Evolutionary conservation across 1,284 basidiomycete genomes (phyloP), one percentile per base, ranked within the genome.

Genomic region (Tilletia indica): DNA sequence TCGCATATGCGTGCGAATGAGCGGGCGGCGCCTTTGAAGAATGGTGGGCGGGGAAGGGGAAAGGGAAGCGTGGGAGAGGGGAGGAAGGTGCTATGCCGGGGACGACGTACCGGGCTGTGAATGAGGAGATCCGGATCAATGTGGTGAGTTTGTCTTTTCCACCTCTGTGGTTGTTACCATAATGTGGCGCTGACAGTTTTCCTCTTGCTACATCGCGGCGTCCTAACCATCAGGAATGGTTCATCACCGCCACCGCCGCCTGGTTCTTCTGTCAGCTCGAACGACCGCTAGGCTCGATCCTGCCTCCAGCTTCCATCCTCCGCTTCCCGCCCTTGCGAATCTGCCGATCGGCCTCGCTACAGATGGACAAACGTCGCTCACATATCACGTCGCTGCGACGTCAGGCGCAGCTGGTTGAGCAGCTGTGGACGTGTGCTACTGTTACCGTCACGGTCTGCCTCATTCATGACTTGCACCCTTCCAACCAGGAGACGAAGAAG

Each of bases 201-300:
- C n/a, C n/a, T 31, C 25, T 31, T 31, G 25, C 25, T 31, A 31
- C 25, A 64, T 64, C 12, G 34, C 14, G 6, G 42, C 42, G 42
- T 8, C 9, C 42, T 8, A 45, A 54, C 49, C 11, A 11, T 21
- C 58, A 64, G 61, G 61, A 64, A 38, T 64, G 61, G 61, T 39
- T 64, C 34, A 38, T 64, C 34, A 64, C 61, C 8, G 61, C 61
- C 61, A 64, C 36, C 34, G 12, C 61, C 31, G 61, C 61, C 19
- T 64, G 61, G 61, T 64, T 64, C 61, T 64, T 64, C 61, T 64
- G 61, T 39, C 61, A 64, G 38, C 61, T 64, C 34, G 61, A 64
- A 21, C 31, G 36, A 39, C 61, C 61, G 8, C 38, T 64, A 12
- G 61, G 61, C 61, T 42, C 34, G 36, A 36, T 64, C 4, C 4